A percentile compares a stretch with the other conserved stretches of the same genome.
phyloP scores from a whole-genome alignment of 805 yeast species.

The Candida jianshihensis region DNA sequence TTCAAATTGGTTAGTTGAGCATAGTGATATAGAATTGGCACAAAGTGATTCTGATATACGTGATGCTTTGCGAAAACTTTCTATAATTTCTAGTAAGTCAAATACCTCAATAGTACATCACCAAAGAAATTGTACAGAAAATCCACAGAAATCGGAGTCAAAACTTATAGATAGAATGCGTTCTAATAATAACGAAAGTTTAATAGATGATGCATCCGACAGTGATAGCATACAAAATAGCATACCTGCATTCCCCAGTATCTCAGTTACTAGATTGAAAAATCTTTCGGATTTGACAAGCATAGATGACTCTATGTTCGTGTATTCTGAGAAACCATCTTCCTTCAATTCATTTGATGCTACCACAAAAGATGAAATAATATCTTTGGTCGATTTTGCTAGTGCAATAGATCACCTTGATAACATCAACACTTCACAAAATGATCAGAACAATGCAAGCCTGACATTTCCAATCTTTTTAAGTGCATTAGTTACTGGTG shows the following conservation, averaged over 20 bases:
- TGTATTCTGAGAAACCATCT: slow-evolving; percentile 4
- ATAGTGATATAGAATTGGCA: slow-evolving; percentile 10
- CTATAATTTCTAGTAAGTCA: not conserved
- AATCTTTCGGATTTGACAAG: not conserved
- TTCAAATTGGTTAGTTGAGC: slow-evolving; percentile 10
- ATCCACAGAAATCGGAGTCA: not conserved
- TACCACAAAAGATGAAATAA: not conserved
- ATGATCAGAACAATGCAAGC: too few species aligned
- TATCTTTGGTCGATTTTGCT: slow-evolving; percentile 6
- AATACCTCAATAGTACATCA: too few species aligned
- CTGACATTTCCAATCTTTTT: slow-evolving; percentile 6
- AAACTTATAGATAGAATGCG: too few species aligned
- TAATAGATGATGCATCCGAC: too few species aligned
- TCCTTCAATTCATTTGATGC: not conserved
- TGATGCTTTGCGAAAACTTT: not conserved
- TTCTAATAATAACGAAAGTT: too few species aligned
- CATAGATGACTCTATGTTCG: slow-evolving; percentile 4
- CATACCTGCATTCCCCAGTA: not conserved
- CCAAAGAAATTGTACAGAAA: not conserved
- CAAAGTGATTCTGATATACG: slow-evolving; percentile 16
- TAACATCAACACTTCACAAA: too few species aligned
- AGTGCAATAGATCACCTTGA: slow-evolving; percentile 7
- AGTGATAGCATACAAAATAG: slow-evolving; percentile 7
- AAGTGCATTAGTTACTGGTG: slow-evolving; percentile 4
- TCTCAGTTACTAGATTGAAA: slow-evolving; percentile 9